Evolutionary conservation across 2,329 filamentous ascomycete genomes (phyloP).

Genomic region (Arthrobotrys entomopaga): DNA sequence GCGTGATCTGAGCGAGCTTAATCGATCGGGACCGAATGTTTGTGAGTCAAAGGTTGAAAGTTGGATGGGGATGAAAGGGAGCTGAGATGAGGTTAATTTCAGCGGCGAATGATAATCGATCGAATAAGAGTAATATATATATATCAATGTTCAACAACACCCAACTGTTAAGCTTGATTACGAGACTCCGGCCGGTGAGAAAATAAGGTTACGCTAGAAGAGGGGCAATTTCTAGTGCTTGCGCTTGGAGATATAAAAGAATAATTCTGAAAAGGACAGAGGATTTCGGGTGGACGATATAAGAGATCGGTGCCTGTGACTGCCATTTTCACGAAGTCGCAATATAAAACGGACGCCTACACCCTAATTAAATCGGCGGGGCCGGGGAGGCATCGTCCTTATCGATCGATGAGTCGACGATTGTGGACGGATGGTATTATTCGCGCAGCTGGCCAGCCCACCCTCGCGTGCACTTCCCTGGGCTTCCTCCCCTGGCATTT

Average conservation of each 20-base stretch:
- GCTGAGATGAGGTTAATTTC: slow-evolving; percentile 6
- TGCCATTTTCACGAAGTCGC: slow-evolving; percentile 47
- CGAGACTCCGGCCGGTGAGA: slow-evolving; percentile 6
- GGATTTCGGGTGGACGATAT: neutral
- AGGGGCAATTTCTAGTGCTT: slow-evolving; percentile 35
- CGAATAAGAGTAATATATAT: neutral
- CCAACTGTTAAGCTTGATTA: slow-evolving; percentile 17
- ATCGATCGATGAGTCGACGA: slow-evolving; percentile 24
- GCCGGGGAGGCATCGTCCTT: slow-evolving; percentile 11
- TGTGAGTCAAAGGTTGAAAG: neutral
- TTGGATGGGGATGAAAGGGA: neutral
- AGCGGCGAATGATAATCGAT: slow-evolving; percentile 36
- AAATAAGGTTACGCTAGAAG: slow-evolving; percentile 2
- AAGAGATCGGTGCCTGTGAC: slow-evolving; percentile 37
- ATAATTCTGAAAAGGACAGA: neutral
- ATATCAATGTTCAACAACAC: no score
- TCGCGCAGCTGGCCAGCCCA: slow-evolving; percentile 31
- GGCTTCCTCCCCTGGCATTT: slow-evolving; percentile 13
- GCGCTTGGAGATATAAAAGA: neutral
- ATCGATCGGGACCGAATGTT: neutral
- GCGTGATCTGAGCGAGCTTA: neutral
- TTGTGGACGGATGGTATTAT: slow-evolving; percentile 26
- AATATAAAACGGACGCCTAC: slow-evolving; percentile 18
- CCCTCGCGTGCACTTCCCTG: slow-evolving; percentile 6
- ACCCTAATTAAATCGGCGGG: slow-evolving; percentile 23